Conservation (phyloP, 805 yeast genomes). For the Candida vartiovaarae region DNA sequence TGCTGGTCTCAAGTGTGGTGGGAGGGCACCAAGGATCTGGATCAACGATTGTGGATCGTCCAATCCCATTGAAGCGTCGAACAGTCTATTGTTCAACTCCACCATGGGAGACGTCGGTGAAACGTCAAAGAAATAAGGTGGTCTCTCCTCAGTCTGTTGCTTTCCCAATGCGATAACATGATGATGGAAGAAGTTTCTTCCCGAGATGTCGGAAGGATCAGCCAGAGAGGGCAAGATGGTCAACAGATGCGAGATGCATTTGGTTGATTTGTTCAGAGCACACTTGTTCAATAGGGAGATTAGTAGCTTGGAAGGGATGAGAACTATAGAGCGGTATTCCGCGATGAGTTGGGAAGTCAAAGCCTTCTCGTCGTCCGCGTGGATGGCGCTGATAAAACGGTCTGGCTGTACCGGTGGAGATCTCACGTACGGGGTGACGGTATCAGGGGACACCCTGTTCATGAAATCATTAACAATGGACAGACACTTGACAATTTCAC, state of each 20-base stretch:
- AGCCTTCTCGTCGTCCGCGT: constrained; percentile 36
- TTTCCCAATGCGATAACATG: constrained; percentile 75
- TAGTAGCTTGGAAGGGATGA: constrained; percentile 47
- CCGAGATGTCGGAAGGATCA: constrained; percentile 68
- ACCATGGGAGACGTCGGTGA: constrained; percentile 45
- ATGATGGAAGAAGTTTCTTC: constrained; percentile 81
- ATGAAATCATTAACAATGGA: constrained; percentile 44
- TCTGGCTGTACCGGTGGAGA: constrained; percentile 16
- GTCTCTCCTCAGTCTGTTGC: constrained; percentile 25
- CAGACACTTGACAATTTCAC: constrained; percentile 47
- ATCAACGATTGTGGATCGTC: constrained; percentile 52
- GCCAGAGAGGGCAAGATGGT: constrained; percentile 43
- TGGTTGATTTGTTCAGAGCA: constrained; percentile 44
- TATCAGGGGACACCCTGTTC: constrained; percentile 42
- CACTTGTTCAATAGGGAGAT: constrained; percentile 61
- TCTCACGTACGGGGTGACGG: constrained; percentile 3
- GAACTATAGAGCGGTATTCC: constrained; percentile 37
- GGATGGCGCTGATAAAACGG: constrained; percentile 22
- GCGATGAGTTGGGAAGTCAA: constrained; percentile 39
- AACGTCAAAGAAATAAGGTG: constrained; percentile 5
- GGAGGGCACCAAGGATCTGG: constrained; percentile 51
- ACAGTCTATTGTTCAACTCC: constrained; percentile 37
- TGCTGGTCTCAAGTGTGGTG: constrained; percentile 43
- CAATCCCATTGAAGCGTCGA: constrained; percentile 55
- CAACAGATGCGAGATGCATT: constrained; percentile 53